Evolutionary conservation across 1,284 basidiomycete species (phyloP).

Genomic region (Ceratobasidium sp.): DNA sequence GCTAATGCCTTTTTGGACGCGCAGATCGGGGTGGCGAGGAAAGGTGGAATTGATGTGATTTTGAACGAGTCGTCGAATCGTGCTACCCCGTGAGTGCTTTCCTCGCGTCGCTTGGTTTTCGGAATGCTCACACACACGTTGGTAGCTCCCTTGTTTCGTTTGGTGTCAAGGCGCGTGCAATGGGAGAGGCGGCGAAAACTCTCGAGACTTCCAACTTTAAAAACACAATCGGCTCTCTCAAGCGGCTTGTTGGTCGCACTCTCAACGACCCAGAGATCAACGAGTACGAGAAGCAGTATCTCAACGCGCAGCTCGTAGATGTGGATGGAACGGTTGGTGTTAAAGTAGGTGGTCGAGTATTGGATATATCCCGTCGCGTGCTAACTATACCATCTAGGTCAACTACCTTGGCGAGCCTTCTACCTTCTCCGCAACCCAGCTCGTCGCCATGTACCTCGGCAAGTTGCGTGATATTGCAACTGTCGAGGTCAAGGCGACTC

Average conservation of each 20-base stretch:
- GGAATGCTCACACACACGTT: slow-evolving; percentile 17
- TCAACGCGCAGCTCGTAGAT: slow-evolving; percentile 84
- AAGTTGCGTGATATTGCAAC: slow-evolving; percentile 86
- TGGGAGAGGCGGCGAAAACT: slow-evolving; percentile 93
- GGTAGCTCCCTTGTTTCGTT: slow-evolving; percentile 88
- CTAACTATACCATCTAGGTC: slow-evolving; percentile 62
- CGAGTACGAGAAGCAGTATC: slow-evolving; percentile 85
- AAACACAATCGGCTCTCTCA: slow-evolving; percentile 91
- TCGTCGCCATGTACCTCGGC: slow-evolving; percentile 84
- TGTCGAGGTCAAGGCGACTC: slow-evolving; percentile 79
- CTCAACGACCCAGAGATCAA: slow-evolving; percentile 77
- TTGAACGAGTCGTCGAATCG: slow-evolving; percentile 95
- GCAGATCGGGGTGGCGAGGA: slow-evolving; percentile 90
- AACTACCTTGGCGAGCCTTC: slow-evolving; percentile 82
- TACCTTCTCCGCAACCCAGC: slow-evolving; percentile 82
- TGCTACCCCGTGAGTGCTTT: slow-evolving; percentile 76
- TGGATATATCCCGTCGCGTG: slow-evolving; percentile 2
- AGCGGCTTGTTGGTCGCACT: slow-evolving; percentile 83
- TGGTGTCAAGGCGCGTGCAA: slow-evolving; percentile 82
- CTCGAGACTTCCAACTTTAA: slow-evolving; percentile 98
- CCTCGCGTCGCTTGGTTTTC: background rate
- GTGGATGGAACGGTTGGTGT: slow-evolving; percentile 80
- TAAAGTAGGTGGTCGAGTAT: slow-evolving; percentile 63
- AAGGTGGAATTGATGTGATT: slow-evolving; percentile 94
- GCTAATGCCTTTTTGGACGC: slow-evolving; percentile 43